These are phyloP conservation scores for Oidium heveae DNA, from an alignment of 2,329 filamentous ascomycete species.

Conservation along the genomic window DNA sequence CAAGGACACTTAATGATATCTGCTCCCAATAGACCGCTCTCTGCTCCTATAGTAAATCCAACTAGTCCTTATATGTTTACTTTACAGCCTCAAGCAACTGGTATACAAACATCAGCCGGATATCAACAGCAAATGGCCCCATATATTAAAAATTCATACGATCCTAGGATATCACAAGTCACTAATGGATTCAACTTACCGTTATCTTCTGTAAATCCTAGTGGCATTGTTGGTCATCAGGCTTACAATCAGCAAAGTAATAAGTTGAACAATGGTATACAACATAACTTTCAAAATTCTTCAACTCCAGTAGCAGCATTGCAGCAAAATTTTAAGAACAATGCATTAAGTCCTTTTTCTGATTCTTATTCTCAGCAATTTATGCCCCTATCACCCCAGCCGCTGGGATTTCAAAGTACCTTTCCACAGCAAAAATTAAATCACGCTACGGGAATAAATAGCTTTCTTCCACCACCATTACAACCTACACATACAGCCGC, in stretches of 20 bases:
- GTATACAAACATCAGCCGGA: slow-evolving; percentile 23
- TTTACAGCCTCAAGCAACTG: slow-evolving; percentile 67
- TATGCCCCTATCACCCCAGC: slow-evolving; percentile 23
- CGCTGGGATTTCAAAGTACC: slow-evolving; percentile 21
- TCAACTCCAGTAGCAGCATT: too few species aligned
- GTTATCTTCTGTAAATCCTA: slow-evolving; percentile 17
- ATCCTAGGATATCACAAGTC: slow-evolving; percentile 39
- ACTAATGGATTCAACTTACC: slow-evolving; percentile 32
- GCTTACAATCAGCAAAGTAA: slow-evolving; percentile 12
- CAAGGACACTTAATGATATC: slow-evolving; percentile 45
- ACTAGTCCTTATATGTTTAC: slow-evolving; percentile 48
- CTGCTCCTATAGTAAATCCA: slow-evolving; percentile 62
- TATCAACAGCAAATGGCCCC: slow-evolving; percentile 39
- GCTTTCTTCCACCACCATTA: slow-evolving; percentile 30
- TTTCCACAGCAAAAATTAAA: slow-evolving; percentile 16
- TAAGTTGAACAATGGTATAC: slow-evolving; percentile 5
- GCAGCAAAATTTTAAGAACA: too few species aligned
- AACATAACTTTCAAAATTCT: slow-evolving; percentile 9
- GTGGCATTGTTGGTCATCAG: slow-evolving; percentile 10
- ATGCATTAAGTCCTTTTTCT: too few species aligned
- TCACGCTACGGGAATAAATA: slow-evolving; percentile 24
- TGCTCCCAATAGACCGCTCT: slow-evolving; percentile 56
- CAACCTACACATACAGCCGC: slow-evolving; percentile 33
- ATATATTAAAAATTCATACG: slow-evolving; percentile 51
- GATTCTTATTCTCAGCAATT: slow-evolving; percentile 19